Evolutionary conservation across 768 basidiomycete species (phyloP).

Genomic region (Podaxis mareebaensis): DNA sequence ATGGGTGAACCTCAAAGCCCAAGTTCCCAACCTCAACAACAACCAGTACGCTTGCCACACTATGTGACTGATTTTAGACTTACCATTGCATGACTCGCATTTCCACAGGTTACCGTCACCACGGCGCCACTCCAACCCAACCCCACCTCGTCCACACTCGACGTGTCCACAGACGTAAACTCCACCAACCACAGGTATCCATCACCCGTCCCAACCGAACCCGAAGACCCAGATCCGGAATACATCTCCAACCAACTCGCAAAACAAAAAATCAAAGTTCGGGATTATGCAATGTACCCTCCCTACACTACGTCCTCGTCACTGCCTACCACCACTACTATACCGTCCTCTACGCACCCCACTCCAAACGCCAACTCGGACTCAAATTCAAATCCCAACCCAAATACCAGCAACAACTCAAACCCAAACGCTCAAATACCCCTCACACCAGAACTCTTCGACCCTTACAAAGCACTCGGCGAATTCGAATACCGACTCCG

Average conservation of each 20-base stretch:
- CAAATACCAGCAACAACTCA: conserved; percentile 34
- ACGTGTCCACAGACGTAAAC: neutral
- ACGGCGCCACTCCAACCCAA: neutral
- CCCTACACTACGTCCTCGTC: conserved; percentile 22
- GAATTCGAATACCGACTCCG: conserved; percentile 42
- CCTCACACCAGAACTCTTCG: conserved; percentile 35
- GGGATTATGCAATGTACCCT: conserved; percentile 34
- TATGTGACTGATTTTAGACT: too few species aligned
- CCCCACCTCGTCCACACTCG: neutral
- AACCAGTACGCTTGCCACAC: neutral
- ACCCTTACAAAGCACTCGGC: conserved; percentile 35
- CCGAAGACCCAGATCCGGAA: conserved; percentile 37
- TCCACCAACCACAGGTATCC: neutral
- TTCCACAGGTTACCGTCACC: neutral
- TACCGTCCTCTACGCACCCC: conserved; percentile 25
- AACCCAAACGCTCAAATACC: conserved; percentile 4
- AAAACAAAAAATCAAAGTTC: conserved; percentile 37
- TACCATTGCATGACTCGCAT: neutral
- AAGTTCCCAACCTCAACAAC: neutral
- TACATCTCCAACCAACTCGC: conserved; percentile 29
- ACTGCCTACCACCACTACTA: conserved; percentile 23
- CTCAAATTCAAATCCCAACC: conserved; percentile 6
- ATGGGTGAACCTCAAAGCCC: conserved; percentile 4
- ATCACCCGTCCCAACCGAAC: conserved; percentile 38
- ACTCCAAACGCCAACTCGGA: neutral